Evolutionary conservation across 2,329 filamentous ascomycete species (phyloP), one percentile per base, ranked within the genome.

Genomic region (Trichophaea hybrida): DNA sequence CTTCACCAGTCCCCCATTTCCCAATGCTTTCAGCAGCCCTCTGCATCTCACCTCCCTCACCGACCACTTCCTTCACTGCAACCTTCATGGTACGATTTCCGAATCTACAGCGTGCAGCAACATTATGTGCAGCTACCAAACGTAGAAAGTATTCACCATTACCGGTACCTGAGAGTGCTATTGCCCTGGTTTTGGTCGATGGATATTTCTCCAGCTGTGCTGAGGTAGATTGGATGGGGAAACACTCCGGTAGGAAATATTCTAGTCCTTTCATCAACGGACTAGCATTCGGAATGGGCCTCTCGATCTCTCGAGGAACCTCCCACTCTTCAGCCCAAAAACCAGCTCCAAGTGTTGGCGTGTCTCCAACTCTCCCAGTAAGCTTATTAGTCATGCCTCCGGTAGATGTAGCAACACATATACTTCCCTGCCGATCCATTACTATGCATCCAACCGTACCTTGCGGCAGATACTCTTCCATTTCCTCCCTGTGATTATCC

Each of bases 311-410:
- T 34, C 43, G 54, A 12, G 35, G 52, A 59, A 83, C 79, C 6
- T 73, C 72, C 88, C 88, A 94, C 66, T 89, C 80, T 70, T 94
- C 89, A 0, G 89, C 88, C 88, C 88, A 95, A 71, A 89, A 95
- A 0, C 89, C 89, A 0, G 88, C 85, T 0, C 89, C 89, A 0
- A 89, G 74, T 0, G 84, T 85, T 0, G 89, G 88, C 8, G 89
- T 95, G 70, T 95, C 89, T 0, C 89, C 89, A 64, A 94, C 84
- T 17, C 89, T 77, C 0, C 88, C 89, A 0, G 86, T 86, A 58
- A 91, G 73, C 74, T 95, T 95, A 71, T 95, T 95, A 24, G 89
- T 95, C 71, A 94, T 71, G 0, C 89, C 89, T 4, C 89, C 89
- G 0, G 80, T 83, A 38, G 77, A 80, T 0, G 80, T 83, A 2